phyloP scores from a whole-genome alignment of 768 basidiomycete species.

The Collybia mongolica region DNA sequence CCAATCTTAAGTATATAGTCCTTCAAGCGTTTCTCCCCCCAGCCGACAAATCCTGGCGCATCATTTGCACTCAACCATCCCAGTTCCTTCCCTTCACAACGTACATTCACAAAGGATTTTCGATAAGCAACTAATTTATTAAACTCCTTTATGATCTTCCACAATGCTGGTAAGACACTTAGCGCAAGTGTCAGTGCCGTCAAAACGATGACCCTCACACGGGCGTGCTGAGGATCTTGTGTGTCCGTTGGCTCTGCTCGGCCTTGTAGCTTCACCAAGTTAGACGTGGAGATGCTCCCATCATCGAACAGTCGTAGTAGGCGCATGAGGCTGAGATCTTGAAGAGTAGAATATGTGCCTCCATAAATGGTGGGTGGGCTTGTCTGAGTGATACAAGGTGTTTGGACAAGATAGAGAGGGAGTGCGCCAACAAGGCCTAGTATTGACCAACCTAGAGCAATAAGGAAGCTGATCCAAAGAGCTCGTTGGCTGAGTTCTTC shows the following conservation, averaged over 20 bases:
- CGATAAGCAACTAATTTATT: constrained; percentile 53
- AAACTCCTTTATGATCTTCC: constrained; percentile 65
- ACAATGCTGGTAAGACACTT: constrained; percentile 64
- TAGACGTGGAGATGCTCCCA: constrained; percentile 30
- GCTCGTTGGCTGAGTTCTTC: constrained; percentile 72
- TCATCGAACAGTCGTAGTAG: constrained; percentile 63
- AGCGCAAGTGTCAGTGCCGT: constrained; percentile 60
- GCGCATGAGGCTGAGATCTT: constrained; percentile 76
- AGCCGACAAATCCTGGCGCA: constrained; percentile 67
- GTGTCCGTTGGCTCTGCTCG: constrained; percentile 38
- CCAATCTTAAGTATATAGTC: constrained; percentile 66
- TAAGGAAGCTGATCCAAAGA: constrained; percentile 62
- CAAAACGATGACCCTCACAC: constrained; percentile 66
- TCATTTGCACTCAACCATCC: constrained; percentile 66
- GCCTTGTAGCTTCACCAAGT: constrained; percentile 23
- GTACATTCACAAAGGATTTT: constrained; percentile 57
- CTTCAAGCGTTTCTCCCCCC: constrained; percentile 75
- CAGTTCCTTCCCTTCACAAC: constrained; percentile 70
- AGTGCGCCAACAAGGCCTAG: constrained; percentile 70
- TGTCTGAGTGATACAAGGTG: constrained; percentile 64
- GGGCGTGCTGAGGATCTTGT: constrained; percentile 33
- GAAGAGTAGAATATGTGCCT: constrained; percentile 65
- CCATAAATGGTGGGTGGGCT: constrained; percentile 41
- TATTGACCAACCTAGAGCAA: constrained; percentile 66
- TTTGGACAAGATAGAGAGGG: constrained; percentile 68